Evolutionary conservation across 1,284 basidiomycete genomes (phyloP), one percentile per base, ranked within the genome.

Genomic region (Neolentinus lepideus): DNA sequence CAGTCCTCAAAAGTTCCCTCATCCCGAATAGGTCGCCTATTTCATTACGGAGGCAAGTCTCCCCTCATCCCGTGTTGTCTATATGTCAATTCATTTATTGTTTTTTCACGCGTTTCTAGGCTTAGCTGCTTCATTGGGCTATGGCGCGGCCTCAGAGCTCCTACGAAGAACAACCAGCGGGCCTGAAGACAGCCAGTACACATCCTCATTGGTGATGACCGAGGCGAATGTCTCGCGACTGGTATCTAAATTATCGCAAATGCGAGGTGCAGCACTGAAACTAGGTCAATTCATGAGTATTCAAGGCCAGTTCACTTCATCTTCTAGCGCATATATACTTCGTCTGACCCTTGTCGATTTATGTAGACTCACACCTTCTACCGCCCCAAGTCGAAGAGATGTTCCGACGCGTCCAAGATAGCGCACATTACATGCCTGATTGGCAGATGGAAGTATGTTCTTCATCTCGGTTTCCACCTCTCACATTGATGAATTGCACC

Each of bases 371-470:
- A 3, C 88, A 94, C 64, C 77, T 90, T 58, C 76, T 99, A 0
- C 93, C 96, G 1, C 85, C 90, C 0, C 92, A 97, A 64, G 75
- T 98, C 8, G 94, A 98, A 66, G 80, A 84, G 56, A 89, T 99
- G 31, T 85, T 99, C 65, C 80, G 93, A 48, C 79, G 90, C 43
- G 94, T 99, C 0, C 96, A 99, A 69, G 92, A 96, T 63, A 86
- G 88, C 62, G 97, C 97, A 1, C 93, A 99, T 70, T 98, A 98
- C 69, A 99, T 98, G 95, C 97, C 96, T 0, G 88, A 94, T 61
- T 95, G 90, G 89, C 97, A 99, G 69, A 90, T 98, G 84, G 91
- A 95, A 81, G 92, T 91, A 27, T 19, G 59, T 38, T 2, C 35
- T 9, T 19, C 21, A n/a, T 26, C 38, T 62, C 58, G 48, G n/a